These are phyloP conservation scores for Nakazawaea anatomiae DNA, from an alignment of 805 yeast species.

Conservation along the genomic window DNA sequence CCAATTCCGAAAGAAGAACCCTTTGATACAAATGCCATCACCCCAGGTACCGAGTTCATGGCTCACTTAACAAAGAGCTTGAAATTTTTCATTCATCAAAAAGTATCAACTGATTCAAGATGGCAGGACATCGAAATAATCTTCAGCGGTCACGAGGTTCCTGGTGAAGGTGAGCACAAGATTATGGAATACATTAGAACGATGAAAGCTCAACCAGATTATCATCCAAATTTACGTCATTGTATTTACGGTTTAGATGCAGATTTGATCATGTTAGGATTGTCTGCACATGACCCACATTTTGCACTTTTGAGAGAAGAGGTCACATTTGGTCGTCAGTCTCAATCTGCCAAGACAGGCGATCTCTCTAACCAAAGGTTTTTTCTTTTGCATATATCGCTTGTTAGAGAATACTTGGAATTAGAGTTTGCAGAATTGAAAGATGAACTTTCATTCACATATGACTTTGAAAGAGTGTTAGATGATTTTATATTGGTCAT, in stretches of 20 bases:
- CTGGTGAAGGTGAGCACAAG: constrained; percentile 98
- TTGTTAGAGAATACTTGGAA: constrained; percentile 86
- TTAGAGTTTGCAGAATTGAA: constrained; percentile 75
- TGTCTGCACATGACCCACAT: constrained; percentile 93
- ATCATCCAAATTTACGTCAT: constrained; percentile 79
- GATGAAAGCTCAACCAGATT: constrained; percentile 65
- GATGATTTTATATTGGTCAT: constrained; percentile 91
- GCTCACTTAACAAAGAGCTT: constrained; percentile 75
- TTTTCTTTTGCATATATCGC: constrained; percentile 73
- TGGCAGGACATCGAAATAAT: constrained; percentile 80
- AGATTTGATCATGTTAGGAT: constrained; percentile 88
- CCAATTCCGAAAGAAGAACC: constrained; percentile 79
- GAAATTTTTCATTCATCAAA: constrained; percentile 83
- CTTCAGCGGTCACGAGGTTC: constrained; percentile 91
- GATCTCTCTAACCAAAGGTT: constrained; percentile 75
- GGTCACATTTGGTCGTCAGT: constrained; percentile 70
- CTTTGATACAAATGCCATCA: constrained; percentile 87
- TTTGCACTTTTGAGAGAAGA: constrained; percentile 92
- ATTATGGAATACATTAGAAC: constrained; percentile 88
- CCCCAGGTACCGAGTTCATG: constrained; percentile 98
- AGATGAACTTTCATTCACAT: constrained; percentile 57
- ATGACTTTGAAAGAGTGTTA: constrained; percentile 79
- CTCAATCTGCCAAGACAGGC: constrained; percentile 20
- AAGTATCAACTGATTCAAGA: constrained; percentile 76
- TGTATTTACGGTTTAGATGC: constrained; percentile 96